Conservation (phyloP, 2,329 filamentous ascomycete genomes). For the Alternaria triticimaculans region DNA sequence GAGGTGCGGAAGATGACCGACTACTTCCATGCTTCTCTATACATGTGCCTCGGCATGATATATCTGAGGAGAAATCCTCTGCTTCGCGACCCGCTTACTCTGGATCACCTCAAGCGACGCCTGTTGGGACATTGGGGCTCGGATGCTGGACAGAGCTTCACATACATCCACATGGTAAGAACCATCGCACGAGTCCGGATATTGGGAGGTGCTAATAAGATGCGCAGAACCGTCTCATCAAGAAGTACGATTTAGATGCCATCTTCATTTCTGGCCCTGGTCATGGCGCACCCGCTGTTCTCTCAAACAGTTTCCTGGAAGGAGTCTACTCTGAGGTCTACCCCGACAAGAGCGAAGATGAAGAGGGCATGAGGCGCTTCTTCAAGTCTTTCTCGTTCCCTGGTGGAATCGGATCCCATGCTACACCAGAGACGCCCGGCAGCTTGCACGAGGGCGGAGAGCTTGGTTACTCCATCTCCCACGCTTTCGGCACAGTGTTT, state of each 20-base stretch:
- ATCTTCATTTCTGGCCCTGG: slow-evolving; percentile 79
- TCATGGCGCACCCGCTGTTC: slow-evolving; percentile 76
- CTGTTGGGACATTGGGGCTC: slow-evolving; percentile 81
- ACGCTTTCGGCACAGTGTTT: slow-evolving; percentile 78
- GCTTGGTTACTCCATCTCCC: slow-evolving; percentile 80
- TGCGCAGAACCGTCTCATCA: slow-evolving; percentile 71
- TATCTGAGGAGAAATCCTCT: slow-evolving; percentile 78
- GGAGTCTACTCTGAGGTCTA: slow-evolving; percentile 81
- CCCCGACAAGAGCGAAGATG: slow-evolving; percentile 72
- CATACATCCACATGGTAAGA: slow-evolving; percentile 74
- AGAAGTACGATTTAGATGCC: slow-evolving; percentile 76
- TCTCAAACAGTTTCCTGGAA: slow-evolving; percentile 79
- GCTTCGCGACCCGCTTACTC: slow-evolving; percentile 70
- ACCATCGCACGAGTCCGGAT: no score
- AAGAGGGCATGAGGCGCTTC: slow-evolving; percentile 73
- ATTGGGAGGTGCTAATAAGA: no score
- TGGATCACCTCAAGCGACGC: slow-evolving; percentile 75
- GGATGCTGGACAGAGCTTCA: slow-evolving; percentile 81
- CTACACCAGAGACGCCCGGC: slow-evolving; percentile 79
- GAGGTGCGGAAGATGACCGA: slow-evolving; percentile 73
- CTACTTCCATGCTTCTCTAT: slow-evolving; percentile 77
- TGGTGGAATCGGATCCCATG: slow-evolving; percentile 78
- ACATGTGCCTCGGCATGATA: slow-evolving; percentile 80
- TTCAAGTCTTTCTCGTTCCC: slow-evolving; percentile 87
- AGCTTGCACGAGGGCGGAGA: slow-evolving; percentile 81